A percentile compares a stretch with the other conserved stretches of the same genome.
These are phyloP conservation scores for Suillus occidentalis DNA, from an alignment of 768 basidiomycete species.

Conservation along the genomic window DNA sequence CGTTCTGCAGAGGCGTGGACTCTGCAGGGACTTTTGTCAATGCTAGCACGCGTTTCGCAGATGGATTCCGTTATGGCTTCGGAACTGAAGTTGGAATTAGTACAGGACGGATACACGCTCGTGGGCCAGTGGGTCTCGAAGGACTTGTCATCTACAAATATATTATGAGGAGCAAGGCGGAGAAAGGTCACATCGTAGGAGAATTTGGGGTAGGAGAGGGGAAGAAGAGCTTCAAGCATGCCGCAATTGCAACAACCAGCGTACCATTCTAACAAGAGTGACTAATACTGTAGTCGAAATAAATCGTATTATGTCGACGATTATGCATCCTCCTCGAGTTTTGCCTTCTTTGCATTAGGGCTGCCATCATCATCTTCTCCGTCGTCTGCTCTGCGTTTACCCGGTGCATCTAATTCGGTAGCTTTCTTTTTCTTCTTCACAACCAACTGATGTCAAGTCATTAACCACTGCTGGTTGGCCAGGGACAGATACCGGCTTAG, in stretches of 20 bases:
- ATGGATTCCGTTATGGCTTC: slow-evolving; percentile 95
- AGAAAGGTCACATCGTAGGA: slow-evolving; percentile 77
- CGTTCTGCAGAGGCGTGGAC: slow-evolving; percentile 87
- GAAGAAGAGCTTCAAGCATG: slow-evolving; percentile 75
- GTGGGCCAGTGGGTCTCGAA: slow-evolving; percentile 94
- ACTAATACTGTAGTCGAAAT: background rate
- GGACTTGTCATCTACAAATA: slow-evolving; percentile 97
- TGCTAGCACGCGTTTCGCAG: slow-evolving; percentile 93
- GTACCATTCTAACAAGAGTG: slow-evolving; percentile 24
- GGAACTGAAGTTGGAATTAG: slow-evolving; percentile 98
- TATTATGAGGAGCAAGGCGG: slow-evolving; percentile 74
- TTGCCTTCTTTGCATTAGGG: slow-evolving; percentile 60
- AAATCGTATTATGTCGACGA: slow-evolving; percentile 13
- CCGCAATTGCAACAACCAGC: slow-evolving; percentile 20
- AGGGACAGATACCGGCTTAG: slow-evolving; percentile 33
- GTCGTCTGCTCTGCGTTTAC: slow-evolving; percentile 74
- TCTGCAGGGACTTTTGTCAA: slow-evolving; percentile 93
- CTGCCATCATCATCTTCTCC: slow-evolving; percentile 41
- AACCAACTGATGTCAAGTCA: slow-evolving; percentile 81
- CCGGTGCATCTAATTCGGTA: slow-evolving; percentile 35
- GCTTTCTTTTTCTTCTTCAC: slow-evolving; percentile 80
- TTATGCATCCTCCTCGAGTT: slow-evolving; percentile 42
- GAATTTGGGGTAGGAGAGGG: slow-evolving; percentile 77
- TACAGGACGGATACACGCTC: slow-evolving; percentile 94
- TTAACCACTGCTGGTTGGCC: slow-evolving; percentile 54